Percentiles rank a stretch among this genome's conserved stretches.
Evolutionary conservation across 768 basidiomycete species (phyloP).

Genomic region (Boletus reticulatus): DNA sequence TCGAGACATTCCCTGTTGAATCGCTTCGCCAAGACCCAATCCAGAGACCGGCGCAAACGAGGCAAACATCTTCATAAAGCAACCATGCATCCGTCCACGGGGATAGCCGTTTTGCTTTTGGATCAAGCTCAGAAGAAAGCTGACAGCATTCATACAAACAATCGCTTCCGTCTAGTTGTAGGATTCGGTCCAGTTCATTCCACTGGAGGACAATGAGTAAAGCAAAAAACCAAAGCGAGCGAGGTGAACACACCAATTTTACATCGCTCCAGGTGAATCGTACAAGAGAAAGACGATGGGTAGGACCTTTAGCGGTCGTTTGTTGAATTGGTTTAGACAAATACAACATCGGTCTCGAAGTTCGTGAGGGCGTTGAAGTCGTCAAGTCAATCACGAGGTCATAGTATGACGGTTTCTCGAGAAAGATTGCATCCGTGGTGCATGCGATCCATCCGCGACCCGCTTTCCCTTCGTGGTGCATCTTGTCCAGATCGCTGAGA

Average conservation of each 20-base stretch:
- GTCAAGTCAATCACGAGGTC: conserved; percentile 82
- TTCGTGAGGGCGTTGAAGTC: conserved; percentile 57
- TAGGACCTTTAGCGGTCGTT: conserved; percentile 37
- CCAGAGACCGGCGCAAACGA: conserved; percentile 83
- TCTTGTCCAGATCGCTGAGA: conserved; percentile 63
- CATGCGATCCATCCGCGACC: conserved; percentile 85
- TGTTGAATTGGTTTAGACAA: conserved; percentile 49
- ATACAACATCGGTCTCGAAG: conserved; percentile 65
- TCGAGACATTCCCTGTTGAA: conserved; percentile 44
- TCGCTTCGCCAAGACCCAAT: conserved; percentile 61
- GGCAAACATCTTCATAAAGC: conserved; percentile 82
- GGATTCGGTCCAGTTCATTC: conserved; percentile 72
- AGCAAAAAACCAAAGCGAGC: neutral
- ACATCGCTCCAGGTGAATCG: conserved; percentile 86
- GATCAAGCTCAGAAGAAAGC: conserved; percentile 26
- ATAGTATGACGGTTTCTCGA: conserved; percentile 77
- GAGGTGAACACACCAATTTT: conserved; percentile 49
- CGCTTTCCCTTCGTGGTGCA: conserved; percentile 52
- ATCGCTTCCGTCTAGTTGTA: conserved; percentile 48
- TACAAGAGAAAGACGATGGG: conserved; percentile 57
- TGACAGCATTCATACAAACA: conserved; percentile 34
- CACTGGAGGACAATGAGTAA: conserved; percentile 44
- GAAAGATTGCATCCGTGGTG: conserved; percentile 81
- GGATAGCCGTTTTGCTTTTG: conserved; percentile 41
- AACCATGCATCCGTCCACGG: conserved; percentile 76